Percentiles rank a stretch among this genome's conserved stretches.
Conservation (phyloP, 768 basidiomycete genomes). For the Cyathus striatus region DNA sequence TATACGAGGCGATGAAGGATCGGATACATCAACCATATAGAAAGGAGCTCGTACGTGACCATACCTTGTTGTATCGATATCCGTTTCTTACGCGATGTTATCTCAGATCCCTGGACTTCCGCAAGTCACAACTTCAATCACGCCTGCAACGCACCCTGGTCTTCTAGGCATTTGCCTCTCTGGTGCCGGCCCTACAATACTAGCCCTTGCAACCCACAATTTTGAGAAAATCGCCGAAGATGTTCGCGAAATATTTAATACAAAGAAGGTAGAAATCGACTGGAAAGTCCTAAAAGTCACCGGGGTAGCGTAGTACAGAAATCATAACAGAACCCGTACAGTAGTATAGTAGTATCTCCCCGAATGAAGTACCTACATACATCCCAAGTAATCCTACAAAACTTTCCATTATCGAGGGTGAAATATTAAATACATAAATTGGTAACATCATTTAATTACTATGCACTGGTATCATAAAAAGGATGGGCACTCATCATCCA, state of each 20-base stretch:
- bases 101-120: conserved; percentile 93
- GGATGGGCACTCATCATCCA: no score
- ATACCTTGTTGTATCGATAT: conserved; percentile 1
- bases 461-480: no score
- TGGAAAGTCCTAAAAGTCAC: conserved; percentile 82
- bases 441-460: no score
- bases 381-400: no score
- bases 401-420: no score
- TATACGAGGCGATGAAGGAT: conserved; percentile 99
- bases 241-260: conserved; percentile 68
- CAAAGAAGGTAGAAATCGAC: conserved; percentile 74
- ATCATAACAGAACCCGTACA: no score
- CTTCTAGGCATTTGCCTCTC: conserved; percentile 96
- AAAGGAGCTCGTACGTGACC: conserved; percentile 63
- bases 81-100: neutral
- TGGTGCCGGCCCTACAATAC: conserved; percentile 95
- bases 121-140: conserved; percentile 84
- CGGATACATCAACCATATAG: conserved; percentile 96
- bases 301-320: conserved; percentile 34
- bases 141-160: conserved; percentile 88
- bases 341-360: no score
- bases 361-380: no score
- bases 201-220: conserved; percentile 84
- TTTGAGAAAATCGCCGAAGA: conserved; percentile 85
- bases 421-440: no score